A percentile compares a stretch with the other conserved stretches of the same genome.
Conservation (phyloP, 768 basidiomycete species). For the Collybia mongolica region DNA sequence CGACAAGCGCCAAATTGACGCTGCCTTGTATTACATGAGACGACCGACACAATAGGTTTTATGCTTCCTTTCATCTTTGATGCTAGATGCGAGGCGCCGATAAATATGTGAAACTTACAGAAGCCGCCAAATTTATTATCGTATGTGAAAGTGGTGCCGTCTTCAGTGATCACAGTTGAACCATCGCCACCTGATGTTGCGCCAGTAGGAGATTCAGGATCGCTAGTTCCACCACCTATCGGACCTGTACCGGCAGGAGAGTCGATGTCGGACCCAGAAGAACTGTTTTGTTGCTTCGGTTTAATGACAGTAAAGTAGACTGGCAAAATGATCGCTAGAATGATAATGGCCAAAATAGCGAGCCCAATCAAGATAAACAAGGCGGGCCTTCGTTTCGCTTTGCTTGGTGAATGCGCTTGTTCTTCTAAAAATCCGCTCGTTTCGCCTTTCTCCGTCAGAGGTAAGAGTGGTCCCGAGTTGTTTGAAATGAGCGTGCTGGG, state of each 20-base stretch:
- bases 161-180: slow-evolving; percentile 56
- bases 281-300: slow-evolving; percentile 20
- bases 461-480: slow-evolving; percentile 15
- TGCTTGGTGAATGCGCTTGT: background rate
- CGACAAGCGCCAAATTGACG: too few relatives aligned
- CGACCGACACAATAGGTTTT: too few relatives aligned
- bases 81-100: slow-evolving; percentile 1
- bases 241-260: slow-evolving; percentile 4
- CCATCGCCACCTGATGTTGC: slow-evolving; percentile 65
- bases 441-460: slow-evolving; percentile 10
- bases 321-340: slow-evolving; percentile 52
- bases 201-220: slow-evolving; percentile 11
- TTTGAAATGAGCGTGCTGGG: slow-evolving; percentile 4
- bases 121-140: slow-evolving; percentile 74
- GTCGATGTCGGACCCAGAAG: slow-evolving; percentile 4
- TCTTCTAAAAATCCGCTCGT: slow-evolving; percentile 4
- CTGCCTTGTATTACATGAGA: too few relatives aligned
- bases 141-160: slow-evolving; percentile 77
- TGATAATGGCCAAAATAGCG: slow-evolving; percentile 32
- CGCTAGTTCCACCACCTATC: slow-evolving; percentile 5
- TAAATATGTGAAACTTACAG: slow-evolving; percentile 34
- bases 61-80: background rate
- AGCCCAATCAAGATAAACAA: slow-evolving; percentile 29
- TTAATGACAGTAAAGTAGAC: slow-evolving; percentile 60
- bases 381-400: slow-evolving; percentile 15